Evolutionary conservation across 2,329 filamentous ascomycete genomes (phyloP).

Genomic region (Colletotrichum sp.): DNA sequence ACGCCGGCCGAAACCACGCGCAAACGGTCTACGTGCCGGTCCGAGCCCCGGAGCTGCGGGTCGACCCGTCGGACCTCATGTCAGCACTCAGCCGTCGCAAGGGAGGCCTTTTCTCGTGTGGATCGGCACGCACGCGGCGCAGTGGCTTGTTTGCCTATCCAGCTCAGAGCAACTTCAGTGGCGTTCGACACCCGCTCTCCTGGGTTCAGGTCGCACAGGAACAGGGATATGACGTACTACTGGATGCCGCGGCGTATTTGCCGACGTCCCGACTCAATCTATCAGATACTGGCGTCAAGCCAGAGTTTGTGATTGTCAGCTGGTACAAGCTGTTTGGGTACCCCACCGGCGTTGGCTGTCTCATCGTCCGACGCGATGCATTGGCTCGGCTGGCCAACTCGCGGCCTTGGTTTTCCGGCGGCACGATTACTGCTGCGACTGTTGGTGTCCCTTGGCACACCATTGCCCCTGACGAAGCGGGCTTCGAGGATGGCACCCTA

Average conservation of each 20-base stretch:
- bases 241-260: constrained; percentile 45
- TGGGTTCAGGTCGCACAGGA: constrained; percentile 40
- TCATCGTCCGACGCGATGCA: constrained; percentile 37
- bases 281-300: constrained; percentile 28
- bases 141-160: constrained; percentile 48
- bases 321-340: constrained; percentile 50
- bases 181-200: constrained; percentile 43
- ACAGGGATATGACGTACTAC: constrained; percentile 43
- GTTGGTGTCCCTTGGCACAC: constrained; percentile 35
- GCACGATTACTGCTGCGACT: constrained; percentile 39
- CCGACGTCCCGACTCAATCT: constrained; percentile 41
- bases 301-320: constrained; percentile 43
- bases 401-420: constrained; percentile 45
- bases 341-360: constrained; percentile 45
- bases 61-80: constrained; percentile 29
- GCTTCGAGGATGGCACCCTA: constrained; percentile 45
- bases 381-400: constrained; percentile 30
- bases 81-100: constrained; percentile 24
- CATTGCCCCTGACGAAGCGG: constrained; percentile 30
- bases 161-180: constrained; percentile 51
- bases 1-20: constrained; percentile 30
- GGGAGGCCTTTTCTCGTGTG: background rate
- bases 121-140: background rate
- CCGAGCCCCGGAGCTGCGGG: constrained; percentile 29
- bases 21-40: constrained; percentile 35